Evolutionary conservation across 805 yeast genomes (phyloP).

Genomic region (Nakazawaea peltata): DNA sequence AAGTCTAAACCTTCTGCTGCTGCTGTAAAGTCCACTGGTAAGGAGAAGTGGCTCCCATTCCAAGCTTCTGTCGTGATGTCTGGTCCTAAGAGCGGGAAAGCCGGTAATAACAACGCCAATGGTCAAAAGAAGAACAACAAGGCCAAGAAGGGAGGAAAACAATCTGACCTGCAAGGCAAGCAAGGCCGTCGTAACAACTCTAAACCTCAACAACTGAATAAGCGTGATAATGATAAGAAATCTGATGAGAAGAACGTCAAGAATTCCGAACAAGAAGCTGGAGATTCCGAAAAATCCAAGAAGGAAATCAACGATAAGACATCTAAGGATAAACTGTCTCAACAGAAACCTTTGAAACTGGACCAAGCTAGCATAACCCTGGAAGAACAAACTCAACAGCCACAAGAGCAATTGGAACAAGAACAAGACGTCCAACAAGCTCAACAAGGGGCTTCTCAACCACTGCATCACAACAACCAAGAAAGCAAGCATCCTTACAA

Average conservation of each 20-base stretch:
- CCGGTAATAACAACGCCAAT: slow-evolving; percentile 8
- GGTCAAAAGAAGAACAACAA: slow-evolving; percentile 15
- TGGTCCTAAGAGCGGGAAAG: slow-evolving; percentile 16
- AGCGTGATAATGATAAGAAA: neutral
- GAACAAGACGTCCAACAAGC: neutral
- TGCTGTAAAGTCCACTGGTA: slow-evolving; percentile 27
- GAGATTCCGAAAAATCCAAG: no score
- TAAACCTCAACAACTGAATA: neutral
- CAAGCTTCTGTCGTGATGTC: slow-evolving; percentile 46
- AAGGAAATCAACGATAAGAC: no score
- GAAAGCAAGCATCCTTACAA: slow-evolving; percentile 2
- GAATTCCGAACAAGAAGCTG: no score
- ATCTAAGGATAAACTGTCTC: slow-evolving; percentile 4
- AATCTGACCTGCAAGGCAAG: no score
- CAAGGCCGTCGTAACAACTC: neutral
- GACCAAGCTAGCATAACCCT: neutral
- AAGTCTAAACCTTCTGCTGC: slow-evolving; percentile 14
- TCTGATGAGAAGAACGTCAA: no score
- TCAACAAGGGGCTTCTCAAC: slow-evolving; percentile 6
- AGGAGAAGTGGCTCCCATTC: slow-evolving; percentile 70
- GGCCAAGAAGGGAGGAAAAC: slow-evolving; percentile 8
- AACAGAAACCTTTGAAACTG: slow-evolving; percentile 1
- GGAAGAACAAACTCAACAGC: neutral
- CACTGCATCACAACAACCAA: slow-evolving; percentile 1
- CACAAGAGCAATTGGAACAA: neutral